A percentile compares a stretch with the other conserved stretches of the same genome.
Evolutionary conservation across 1,284 basidiomycete genomes (phyloP).

Genomic region (Pyrrhoderma noxium): DNA sequence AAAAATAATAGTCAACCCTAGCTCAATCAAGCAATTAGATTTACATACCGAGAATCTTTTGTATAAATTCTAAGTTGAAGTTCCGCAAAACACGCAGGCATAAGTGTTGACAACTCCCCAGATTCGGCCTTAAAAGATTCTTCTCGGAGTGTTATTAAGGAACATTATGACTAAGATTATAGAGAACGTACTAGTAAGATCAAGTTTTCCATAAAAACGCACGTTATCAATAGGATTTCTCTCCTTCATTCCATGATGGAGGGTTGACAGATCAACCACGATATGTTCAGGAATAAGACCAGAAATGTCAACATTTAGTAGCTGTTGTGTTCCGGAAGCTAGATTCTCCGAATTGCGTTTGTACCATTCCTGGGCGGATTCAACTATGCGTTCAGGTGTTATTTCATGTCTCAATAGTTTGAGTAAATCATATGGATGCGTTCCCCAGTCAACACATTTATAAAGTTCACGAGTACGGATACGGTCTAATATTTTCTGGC

Average conservation of each 20-base stretch:
- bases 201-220: constrained; percentile 67
- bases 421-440: constrained; percentile 44
- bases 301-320: constrained; percentile 18
- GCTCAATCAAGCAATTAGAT: background rate
- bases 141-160: background rate
- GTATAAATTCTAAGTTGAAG: constrained; percentile 59
- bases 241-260: constrained; percentile 72
- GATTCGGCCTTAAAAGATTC: constrained; percentile 31
- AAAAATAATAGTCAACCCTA: constrained; percentile 16
- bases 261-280: constrained; percentile 50
- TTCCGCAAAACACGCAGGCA: constrained; percentile 58
- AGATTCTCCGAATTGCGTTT: constrained; percentile 17
- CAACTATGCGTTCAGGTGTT: constrained; percentile 49
- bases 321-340: background rate
- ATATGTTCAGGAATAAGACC: constrained; percentile 43
- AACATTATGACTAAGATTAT: background rate
- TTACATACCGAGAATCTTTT: constrained; percentile 40
- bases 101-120: constrained; percentile 56
- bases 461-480: constrained; percentile 60
- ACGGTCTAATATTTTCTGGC: constrained; percentile 53
- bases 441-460: constrained; percentile 58
- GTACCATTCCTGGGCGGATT: constrained; percentile 30
- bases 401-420: constrained; percentile 35
- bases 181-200: constrained; percentile 41
- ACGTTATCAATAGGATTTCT: constrained; percentile 61